Evolutionary conservation across 169 alveolate species (phyloP).

Genomic region (Cyclospora cayetanensis): DNA sequence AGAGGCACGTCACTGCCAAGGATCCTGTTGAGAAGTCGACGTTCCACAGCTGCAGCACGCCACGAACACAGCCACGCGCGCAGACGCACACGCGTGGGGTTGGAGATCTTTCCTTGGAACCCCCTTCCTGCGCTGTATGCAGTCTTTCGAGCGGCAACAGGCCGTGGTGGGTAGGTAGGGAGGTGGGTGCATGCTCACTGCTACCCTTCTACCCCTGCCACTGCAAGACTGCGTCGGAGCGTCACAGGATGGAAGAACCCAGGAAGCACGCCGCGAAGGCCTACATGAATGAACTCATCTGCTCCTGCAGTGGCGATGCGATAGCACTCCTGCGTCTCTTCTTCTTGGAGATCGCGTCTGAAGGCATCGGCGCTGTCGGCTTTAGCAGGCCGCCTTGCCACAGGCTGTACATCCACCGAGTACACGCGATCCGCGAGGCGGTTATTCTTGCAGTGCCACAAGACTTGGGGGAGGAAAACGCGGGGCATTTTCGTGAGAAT

Average conservation of each 20-base stretch:
- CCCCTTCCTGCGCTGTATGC: no score
- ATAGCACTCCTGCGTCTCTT: conserved; percentile 23
- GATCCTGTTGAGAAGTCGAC: conserved; percentile 80
- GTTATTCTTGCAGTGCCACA: conserved; percentile 93
- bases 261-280: no score
- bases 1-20: conserved; percentile 82
- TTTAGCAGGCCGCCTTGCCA: background rate
- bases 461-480: conserved; percentile 88
- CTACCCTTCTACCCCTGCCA: no score
- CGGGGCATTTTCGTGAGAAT: conserved; percentile 89
- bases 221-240: no score
- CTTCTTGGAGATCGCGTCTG: background rate
- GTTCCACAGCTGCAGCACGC: conserved; percentile 78
- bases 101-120: no score
- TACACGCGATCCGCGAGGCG: conserved; percentile 90
- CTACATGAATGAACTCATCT: conserved; percentile 89
- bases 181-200: no score
- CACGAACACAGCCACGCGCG: no score
- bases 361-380: background rate
- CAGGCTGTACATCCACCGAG: conserved; percentile 90
- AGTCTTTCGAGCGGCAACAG: no score
- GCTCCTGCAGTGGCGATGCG: conserved; percentile 92
- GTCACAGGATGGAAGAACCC: no score
- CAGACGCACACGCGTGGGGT: background rate
- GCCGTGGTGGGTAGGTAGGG: no score